Percentiles rank a stretch among this genome's conserved stretches.
Conservation (phyloP, 148 eudicot genomes). For the Vaccinium corymbosum region DNA sequence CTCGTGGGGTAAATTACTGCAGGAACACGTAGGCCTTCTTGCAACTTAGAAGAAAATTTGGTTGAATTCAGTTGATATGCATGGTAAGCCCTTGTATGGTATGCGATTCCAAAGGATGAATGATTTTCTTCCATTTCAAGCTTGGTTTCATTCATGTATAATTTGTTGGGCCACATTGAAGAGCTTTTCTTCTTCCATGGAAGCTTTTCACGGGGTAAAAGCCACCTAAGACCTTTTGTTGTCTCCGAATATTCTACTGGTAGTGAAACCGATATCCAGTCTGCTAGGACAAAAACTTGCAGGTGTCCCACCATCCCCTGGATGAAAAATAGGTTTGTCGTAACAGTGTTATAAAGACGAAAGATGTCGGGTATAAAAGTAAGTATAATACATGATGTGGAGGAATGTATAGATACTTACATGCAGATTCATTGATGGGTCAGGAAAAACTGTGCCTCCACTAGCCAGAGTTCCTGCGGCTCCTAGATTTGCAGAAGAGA, state of each 20-base stretch:
- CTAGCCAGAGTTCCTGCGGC: constrained; percentile 12
- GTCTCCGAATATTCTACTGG: constrained; percentile 19
- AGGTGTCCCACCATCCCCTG: constrained; percentile 25
- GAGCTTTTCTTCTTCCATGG: constrained; percentile 20
- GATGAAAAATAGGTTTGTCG: background rate
- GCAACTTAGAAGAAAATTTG: background rate
- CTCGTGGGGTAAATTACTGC: background rate
- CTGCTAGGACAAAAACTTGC: constrained; percentile 22
- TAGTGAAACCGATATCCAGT: constrained; percentile 17
- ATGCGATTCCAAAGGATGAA: background rate
- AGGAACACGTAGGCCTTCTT: background rate
- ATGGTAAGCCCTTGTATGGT: background rate
- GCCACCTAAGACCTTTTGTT: constrained; percentile 24
- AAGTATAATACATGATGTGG: background rate
- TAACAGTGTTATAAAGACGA: background rate
- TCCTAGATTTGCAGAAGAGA: constrained; percentile 21
- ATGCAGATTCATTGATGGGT: constrained; percentile 19
- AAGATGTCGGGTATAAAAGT: background rate
- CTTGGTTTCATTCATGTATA: background rate
- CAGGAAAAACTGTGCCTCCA: background rate
- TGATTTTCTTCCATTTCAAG: constrained; percentile 6
- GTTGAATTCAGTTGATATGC: constrained; percentile 8
- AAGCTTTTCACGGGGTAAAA: constrained; percentile 17
- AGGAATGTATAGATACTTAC: constrained; percentile 9
- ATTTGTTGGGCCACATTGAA: constrained; percentile 10